These are phyloP conservation scores for Lithospermum erythrorhizon DNA, from an alignment of 257 asterid species.

Conservation along the genomic window DNA sequence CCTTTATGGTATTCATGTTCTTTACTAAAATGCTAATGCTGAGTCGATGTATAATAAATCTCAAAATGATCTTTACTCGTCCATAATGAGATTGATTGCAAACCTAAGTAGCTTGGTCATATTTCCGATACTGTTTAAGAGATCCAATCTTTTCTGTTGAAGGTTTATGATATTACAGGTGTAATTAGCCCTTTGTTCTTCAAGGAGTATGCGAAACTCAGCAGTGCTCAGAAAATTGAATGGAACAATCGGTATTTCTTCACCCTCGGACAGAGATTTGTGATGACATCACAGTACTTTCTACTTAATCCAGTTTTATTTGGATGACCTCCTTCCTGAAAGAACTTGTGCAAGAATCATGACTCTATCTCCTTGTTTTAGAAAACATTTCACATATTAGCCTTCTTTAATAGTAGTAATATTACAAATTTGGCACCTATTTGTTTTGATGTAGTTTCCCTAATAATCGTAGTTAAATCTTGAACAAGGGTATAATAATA, in stretches of 20 bases:
- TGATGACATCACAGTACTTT: neutral
- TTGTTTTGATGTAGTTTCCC: too few relatives aligned
- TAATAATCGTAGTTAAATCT: too few relatives aligned
- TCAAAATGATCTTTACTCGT: neutral
- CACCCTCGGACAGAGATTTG: constrained; percentile 5
- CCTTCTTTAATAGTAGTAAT: too few relatives aligned
- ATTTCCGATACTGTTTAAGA: constrained; percentile 16
- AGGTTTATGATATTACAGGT: constrained; percentile 84
- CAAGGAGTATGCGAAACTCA: constrained; percentile 61
- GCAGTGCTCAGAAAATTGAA: constrained; percentile 48
- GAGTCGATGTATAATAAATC: too few relatives aligned
- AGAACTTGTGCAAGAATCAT: too few relatives aligned
- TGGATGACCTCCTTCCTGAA: too few relatives aligned
- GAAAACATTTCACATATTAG: too few relatives aligned
- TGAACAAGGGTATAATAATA: too few relatives aligned
- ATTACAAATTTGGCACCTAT: too few relatives aligned
- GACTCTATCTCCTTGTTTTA: too few relatives aligned
- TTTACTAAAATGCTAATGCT: neutral
- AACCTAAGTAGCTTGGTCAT: constrained; percentile 1
- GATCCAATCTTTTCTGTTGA: constrained; percentile 30
- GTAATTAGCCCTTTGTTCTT: constrained; percentile 46
- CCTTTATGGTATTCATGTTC: neutral
- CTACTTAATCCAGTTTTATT: neutral
- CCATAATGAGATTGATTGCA: neutral
- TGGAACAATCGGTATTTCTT: constrained; percentile 80